A percentile compares a stretch with the other conserved stretches of the same genome.
Conservation (phyloP, 2,329 filamentous ascomycete species). For the Xylaria multiplex region DNA sequence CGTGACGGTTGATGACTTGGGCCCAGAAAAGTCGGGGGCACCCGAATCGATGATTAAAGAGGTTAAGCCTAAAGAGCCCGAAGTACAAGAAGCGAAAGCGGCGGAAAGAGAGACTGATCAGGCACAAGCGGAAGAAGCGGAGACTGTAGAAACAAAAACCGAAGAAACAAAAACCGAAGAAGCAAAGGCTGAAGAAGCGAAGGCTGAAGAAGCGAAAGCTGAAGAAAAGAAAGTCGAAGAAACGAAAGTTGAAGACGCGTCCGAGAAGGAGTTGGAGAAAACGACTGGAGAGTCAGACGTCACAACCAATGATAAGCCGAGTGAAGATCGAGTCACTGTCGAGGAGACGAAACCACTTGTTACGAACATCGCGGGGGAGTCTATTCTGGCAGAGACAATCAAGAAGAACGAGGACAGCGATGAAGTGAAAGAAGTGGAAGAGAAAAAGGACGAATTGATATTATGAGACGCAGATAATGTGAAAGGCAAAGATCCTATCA, state of each 20-base stretch:
- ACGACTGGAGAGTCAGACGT: slow-evolving; percentile 19
- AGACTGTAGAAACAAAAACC: slow-evolving; percentile 18
- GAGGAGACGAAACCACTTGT: slow-evolving; percentile 47
- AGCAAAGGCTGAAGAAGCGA: not conserved
- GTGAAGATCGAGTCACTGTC: slow-evolving; percentile 32
- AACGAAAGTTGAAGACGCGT: slow-evolving; percentile 18
- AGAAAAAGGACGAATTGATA: slow-evolving; percentile 44
- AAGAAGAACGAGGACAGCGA: slow-evolving; percentile 45
- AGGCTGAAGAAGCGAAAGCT: slow-evolving; percentile 17
- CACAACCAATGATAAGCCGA: slow-evolving; percentile 29
- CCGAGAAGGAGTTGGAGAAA: slow-evolving; percentile 25
- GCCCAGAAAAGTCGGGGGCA: slow-evolving; percentile 22
- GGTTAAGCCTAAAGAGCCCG: slow-evolving; percentile 18
- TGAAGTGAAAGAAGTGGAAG: slow-evolving; percentile 46
- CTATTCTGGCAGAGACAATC: slow-evolving; percentile 47
- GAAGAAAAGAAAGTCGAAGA: slow-evolving; percentile 22
- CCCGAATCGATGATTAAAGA: slow-evolving; percentile 33
- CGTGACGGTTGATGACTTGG: slow-evolving; percentile 52
- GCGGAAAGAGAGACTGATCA: slow-evolving; percentile 22
- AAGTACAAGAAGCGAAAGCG: slow-evolving; percentile 12
- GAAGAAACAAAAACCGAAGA: slow-evolving; percentile 14
- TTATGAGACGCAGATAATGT: slow-evolving; percentile 31
- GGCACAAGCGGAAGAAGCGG: slow-evolving; percentile 21
- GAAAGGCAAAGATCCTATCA: not conserved
- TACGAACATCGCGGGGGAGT: slow-evolving; percentile 48